phyloP scores from a whole-genome alignment of 2,329 filamentous ascomycete species.

The Colletotrichum australisinense region DNA sequence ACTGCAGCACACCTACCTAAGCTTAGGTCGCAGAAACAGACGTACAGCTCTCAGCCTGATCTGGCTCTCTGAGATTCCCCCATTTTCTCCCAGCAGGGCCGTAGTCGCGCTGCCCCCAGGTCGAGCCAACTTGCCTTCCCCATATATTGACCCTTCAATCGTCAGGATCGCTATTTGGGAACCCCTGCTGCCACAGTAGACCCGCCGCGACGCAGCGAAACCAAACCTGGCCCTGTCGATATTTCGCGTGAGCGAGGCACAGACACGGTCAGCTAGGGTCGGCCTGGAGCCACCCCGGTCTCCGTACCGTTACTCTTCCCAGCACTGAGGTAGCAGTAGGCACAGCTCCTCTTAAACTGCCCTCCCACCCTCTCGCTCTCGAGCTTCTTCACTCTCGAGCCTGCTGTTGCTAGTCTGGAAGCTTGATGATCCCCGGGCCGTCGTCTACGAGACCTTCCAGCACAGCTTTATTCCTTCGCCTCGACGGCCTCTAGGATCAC shows the following conservation, averaged over 20 bases:
- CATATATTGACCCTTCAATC: constrained; percentile 27
- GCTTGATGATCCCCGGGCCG: constrained; percentile 39
- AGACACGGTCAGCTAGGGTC: constrained; percentile 16
- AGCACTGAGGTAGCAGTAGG: constrained; percentile 31
- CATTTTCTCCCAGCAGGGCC: constrained; percentile 2
- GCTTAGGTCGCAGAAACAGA: constrained; percentile 18
- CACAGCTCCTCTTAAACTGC: constrained; percentile 46
- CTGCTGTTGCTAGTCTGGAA: constrained; percentile 39
- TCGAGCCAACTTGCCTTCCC: constrained; percentile 16
- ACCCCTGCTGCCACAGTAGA: constrained; percentile 27
- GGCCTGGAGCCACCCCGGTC: constrained; percentile 39
- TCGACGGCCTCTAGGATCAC: constrained; percentile 28
- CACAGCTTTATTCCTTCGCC: constrained; percentile 30
- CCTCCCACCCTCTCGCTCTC: constrained; percentile 42
- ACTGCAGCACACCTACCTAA: constrained; percentile 15
- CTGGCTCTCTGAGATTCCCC: neutral
- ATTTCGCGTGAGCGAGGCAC: constrained; percentile 32
- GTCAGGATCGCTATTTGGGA: constrained; percentile 2
- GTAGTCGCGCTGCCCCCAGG: constrained; percentile 25
- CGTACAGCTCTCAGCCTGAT: constrained; percentile 33
- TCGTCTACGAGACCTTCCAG: constrained; percentile 37
- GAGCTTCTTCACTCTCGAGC: constrained; percentile 34
- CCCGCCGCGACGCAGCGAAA: constrained; percentile 18
- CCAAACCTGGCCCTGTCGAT: constrained; percentile 25
- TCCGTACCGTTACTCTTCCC: constrained; percentile 18